These are phyloP conservation scores for Aspergillus fumigatus DNA, from an alignment of 2,329 filamentous ascomycete species.

Conservation along the genomic window DNA sequence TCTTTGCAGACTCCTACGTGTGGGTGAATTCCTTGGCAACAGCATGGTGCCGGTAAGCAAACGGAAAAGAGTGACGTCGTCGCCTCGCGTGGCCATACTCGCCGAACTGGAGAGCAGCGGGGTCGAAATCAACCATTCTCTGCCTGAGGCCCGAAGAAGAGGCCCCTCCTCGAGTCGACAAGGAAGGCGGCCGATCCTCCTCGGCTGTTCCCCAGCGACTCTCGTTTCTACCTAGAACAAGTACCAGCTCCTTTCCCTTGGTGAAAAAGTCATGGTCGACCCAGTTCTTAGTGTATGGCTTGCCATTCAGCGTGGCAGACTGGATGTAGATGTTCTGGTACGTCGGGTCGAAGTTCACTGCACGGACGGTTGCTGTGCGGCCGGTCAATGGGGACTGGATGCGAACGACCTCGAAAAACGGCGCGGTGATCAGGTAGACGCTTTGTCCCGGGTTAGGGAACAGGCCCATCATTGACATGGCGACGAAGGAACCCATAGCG, in stretches of 20 bases:
- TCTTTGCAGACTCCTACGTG: neutral
- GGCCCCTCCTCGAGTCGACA: conserved; percentile 11
- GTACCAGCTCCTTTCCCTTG: conserved; percentile 59
- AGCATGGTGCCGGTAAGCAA: neutral
- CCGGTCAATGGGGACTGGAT: conserved; percentile 56
- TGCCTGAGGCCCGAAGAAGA: neutral
- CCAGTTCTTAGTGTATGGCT: conserved; percentile 60
- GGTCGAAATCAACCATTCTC: neutral
- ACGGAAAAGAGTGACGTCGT: neutral
- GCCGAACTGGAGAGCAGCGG: too few relatives aligned
- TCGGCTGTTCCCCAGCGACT: conserved; percentile 60
- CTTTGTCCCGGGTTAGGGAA: conserved; percentile 65
- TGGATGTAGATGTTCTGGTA: conserved; percentile 62
- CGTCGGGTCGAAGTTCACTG: conserved; percentile 54
- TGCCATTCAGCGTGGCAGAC: conserved; percentile 59
- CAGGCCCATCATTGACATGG: conserved; percentile 64
- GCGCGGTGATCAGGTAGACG: conserved; percentile 64
- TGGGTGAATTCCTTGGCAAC: neutral
- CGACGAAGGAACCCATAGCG: conserved; percentile 64
- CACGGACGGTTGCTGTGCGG: conserved; percentile 55
- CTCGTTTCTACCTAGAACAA: conserved; percentile 58
- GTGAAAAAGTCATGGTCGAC: conserved; percentile 64
- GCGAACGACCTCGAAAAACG: conserved; percentile 59
- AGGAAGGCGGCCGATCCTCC: conserved; percentile 60
- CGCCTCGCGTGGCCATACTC: neutral